Percentiles rank a stretch among this genome's conserved stretches.
Conservation (phyloP, 257 asterid species). For the Solanum lycopersicoides region DNA sequence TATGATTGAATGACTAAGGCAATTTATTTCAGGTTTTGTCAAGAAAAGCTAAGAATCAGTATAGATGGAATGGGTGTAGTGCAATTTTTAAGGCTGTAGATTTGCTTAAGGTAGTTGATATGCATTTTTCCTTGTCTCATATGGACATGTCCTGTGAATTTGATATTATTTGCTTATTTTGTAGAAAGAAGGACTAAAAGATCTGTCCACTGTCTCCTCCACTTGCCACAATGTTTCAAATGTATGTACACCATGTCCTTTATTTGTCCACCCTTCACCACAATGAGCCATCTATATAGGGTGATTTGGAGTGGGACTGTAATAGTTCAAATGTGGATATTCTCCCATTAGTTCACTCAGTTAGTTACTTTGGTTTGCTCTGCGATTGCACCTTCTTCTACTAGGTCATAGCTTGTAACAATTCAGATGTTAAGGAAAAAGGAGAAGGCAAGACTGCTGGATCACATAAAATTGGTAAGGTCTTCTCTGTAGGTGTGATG, state of each 20-base stretch:
- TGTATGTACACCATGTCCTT: conserved; percentile 10
- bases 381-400: neutral
- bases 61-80: conserved; percentile 39
- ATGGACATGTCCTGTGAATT: neutral
- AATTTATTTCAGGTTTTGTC: conserved; percentile 25
- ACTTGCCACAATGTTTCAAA: conserved; percentile 10
- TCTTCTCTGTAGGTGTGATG: neutral
- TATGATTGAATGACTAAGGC: neutral
- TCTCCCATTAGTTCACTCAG: neutral
- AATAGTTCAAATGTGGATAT: neutral
- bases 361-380: neutral
- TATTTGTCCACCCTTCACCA: neutral
- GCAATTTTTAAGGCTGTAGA: conserved; percentile 29
- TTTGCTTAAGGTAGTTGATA: conserved; percentile 32
- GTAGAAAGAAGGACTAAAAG: conserved; percentile 43
- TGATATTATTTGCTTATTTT: neutral
- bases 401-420: conserved; percentile 10
- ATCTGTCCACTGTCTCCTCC: conserved; percentile 26
- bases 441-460: conserved; percentile 17
- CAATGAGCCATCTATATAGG: neutral
- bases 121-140: neutral
- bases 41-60: conserved; percentile 38
- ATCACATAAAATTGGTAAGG: conserved; percentile 26
- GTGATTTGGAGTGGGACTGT: neutral
- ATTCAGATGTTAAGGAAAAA: conserved; percentile 11